A percentile compares a stretch with the other conserved stretches of the same genome.
Conservation (phyloP, 352 stramenopile genomes). For the Globisporangium ultimum region DNA sequence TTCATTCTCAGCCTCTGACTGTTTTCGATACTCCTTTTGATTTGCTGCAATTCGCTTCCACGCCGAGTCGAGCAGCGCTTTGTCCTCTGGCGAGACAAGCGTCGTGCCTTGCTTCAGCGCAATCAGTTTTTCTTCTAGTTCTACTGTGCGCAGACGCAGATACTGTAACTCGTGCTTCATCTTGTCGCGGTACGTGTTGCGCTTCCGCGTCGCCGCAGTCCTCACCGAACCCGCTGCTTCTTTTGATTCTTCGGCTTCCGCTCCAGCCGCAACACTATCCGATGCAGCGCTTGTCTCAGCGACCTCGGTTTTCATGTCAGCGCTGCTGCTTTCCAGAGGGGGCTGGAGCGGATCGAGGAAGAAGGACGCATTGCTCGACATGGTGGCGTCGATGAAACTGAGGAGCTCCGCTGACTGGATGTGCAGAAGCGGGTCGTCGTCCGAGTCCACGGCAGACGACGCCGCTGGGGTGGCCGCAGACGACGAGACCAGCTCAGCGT, state of each 20-base stretch:
- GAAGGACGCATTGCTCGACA: background rate
- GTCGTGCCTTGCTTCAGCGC: slow-evolving; percentile 17
- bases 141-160: slow-evolving; percentile 22
- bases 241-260: background rate
- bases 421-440: background rate
- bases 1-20: slow-evolving; percentile 9
- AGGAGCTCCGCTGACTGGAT: background rate
- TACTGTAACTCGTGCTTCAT: slow-evolving; percentile 34
- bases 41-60: slow-evolving; percentile 10
- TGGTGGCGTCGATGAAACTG: background rate
- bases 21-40: background rate
- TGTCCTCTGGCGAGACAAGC: background rate
- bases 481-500: background rate
- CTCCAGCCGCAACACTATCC: background rate
- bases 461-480: background rate
- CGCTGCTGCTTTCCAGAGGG: background rate
- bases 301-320: too few relatives aligned
- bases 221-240: background rate
- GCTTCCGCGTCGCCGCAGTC: slow-evolving; percentile 7
- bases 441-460: too few relatives aligned
- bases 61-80: slow-evolving; percentile 8
- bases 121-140: slow-evolving; percentile 25
- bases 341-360: too few relatives aligned
- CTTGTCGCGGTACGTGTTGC: slow-evolving; percentile 30
- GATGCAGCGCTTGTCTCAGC: background rate